Percentiles rank a stretch among this genome's conserved stretches.
Evolutionary conservation across 768 basidiomycete species (phyloP).

Genomic region (Boletus insuetus): DNA sequence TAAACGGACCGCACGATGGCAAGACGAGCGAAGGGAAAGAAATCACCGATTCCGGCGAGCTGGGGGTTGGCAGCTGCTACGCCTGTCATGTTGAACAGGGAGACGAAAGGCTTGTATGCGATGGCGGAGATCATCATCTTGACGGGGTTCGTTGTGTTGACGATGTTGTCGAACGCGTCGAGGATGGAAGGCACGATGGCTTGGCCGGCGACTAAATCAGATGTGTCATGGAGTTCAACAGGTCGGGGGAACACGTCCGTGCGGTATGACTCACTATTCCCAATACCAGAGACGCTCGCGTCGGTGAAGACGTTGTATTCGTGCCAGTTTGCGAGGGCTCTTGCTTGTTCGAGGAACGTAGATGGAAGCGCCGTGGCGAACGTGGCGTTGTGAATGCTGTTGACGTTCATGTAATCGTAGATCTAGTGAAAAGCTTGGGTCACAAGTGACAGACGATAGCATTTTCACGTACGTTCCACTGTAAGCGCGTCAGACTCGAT

Average conservation of each 20-base stretch:
- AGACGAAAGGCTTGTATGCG: conserved; percentile 77
- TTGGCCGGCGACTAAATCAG: conserved; percentile 56
- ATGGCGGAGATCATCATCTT: conserved; percentile 59
- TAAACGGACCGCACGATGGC: no score
- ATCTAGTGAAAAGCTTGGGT: conserved; percentile 38
- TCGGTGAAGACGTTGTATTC: conserved; percentile 68
- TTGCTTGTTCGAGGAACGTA: conserved; percentile 50
- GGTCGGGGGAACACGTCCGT: not conserved
- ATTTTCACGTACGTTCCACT: conserved; percentile 45
- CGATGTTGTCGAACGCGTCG: conserved; percentile 49
- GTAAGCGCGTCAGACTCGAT: conserved; percentile 4
- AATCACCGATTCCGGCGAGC: conserved; percentile 57
- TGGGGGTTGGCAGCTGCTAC: conserved; percentile 47
- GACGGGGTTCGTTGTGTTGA: conserved; percentile 46
- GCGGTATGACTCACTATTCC: conserved; percentile 49
- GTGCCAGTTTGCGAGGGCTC: conserved; percentile 68
- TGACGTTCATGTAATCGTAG: conserved; percentile 73
- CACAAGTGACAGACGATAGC: not conserved
- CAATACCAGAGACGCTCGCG: conserved; percentile 50
- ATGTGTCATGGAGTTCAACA: not conserved
- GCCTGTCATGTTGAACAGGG: conserved; percentile 75
- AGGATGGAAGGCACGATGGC: conserved; percentile 63
- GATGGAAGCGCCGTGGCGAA: conserved; percentile 48
- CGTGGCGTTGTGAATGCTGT: conserved; percentile 59
- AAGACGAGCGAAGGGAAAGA: not conserved